phyloP scores from a whole-genome alignment of 2,329 filamentous ascomycete species.

The Arthrobotrys iridis region DNA sequence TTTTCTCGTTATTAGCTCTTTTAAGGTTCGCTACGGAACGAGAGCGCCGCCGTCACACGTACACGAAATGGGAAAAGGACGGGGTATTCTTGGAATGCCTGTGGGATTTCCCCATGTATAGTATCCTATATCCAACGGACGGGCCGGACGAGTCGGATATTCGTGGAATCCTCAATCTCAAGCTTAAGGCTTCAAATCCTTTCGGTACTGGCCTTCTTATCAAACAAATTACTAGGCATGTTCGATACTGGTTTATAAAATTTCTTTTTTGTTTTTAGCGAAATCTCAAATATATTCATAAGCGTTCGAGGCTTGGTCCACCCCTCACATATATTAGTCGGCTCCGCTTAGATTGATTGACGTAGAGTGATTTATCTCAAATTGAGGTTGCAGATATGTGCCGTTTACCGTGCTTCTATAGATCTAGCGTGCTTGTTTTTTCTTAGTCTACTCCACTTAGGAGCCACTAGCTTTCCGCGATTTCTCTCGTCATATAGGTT shows the following conservation, averaged over 20 bases:
- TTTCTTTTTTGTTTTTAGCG: not conserved
- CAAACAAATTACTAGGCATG: slow-evolving; percentile 16
- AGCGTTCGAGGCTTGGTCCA: slow-evolving; percentile 35
- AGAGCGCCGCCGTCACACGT: slow-evolving; percentile 12
- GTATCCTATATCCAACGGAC: slow-evolving; percentile 2
- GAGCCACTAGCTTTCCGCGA: not conserved
- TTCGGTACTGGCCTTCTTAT: slow-evolving; percentile 9
- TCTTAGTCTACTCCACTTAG: not conserved
- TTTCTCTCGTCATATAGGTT: not conserved
- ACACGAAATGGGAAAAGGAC: not conserved
- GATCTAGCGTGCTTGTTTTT: not conserved
- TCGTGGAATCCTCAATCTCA: not conserved
- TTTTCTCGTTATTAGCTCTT: not conserved
- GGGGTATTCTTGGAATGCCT: slow-evolving; percentile 18
- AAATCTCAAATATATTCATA: slow-evolving; percentile 26
- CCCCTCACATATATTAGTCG: not conserved
- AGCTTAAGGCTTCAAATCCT: not conserved
- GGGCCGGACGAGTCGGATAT: not conserved
- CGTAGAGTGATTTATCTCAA: not conserved
- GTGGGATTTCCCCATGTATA: not conserved
- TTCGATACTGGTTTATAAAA: too few relatives aligned
- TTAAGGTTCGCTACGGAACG: slow-evolving; percentile 31
- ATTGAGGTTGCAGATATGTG: slow-evolving; percentile 10
- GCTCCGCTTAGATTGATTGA: not conserved
- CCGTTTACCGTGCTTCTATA: slow-evolving; percentile 18